A percentile compares a stretch with the other conserved stretches of the same genome.
These are phyloP conservation scores for Nitzschia putrida DNA, from an alignment of 108 stramenopile genomes.

Conservation along the genomic window DNA sequence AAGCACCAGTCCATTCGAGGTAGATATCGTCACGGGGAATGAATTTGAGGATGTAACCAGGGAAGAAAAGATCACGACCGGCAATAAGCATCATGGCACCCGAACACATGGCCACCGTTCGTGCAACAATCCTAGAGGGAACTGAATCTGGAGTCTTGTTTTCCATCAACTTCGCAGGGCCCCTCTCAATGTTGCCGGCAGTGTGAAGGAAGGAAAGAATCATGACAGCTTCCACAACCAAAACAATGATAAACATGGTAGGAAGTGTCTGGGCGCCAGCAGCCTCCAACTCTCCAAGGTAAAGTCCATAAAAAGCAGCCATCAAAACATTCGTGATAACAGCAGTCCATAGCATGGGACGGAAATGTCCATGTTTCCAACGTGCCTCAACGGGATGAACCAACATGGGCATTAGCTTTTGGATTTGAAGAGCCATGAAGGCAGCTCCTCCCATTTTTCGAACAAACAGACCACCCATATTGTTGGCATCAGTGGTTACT, in stretches of 20 bases:
- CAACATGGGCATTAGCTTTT: constrained; percentile 75
- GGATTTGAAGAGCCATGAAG: constrained; percentile 64
- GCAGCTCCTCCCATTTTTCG: constrained; percentile 83
- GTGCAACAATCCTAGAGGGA: constrained; percentile 68
- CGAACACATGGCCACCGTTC: constrained; percentile 68
- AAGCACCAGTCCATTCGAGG: constrained; percentile 84
- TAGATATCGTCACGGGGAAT: constrained; percentile 89
- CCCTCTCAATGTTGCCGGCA: constrained; percentile 33
- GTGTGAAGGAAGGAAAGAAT: constrained; percentile 49
- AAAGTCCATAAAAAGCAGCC: constrained; percentile 53
- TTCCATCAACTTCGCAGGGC: constrained; percentile 39
- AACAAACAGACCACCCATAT: constrained; percentile 87
- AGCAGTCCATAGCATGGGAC: constrained; percentile 53
- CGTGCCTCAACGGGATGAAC: constrained; percentile 75
- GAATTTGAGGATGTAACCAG: constrained; percentile 68
- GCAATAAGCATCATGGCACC: constrained; percentile 59
- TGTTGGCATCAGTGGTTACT: constrained; percentile 82
- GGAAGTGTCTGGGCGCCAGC: constrained; percentile 63
- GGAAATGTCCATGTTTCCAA: constrained; percentile 79
- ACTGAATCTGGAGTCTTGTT: constrained; percentile 62
- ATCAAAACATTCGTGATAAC: constrained; percentile 62
- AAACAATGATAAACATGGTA: constrained; percentile 44
- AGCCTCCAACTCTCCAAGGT: constrained; percentile 54
- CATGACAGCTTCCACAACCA: constrained; percentile 65
- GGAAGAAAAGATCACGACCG: constrained; percentile 74